Conservation (phyloP, 305 asterid genomes). For the Fraxinus floribunda region DNA sequence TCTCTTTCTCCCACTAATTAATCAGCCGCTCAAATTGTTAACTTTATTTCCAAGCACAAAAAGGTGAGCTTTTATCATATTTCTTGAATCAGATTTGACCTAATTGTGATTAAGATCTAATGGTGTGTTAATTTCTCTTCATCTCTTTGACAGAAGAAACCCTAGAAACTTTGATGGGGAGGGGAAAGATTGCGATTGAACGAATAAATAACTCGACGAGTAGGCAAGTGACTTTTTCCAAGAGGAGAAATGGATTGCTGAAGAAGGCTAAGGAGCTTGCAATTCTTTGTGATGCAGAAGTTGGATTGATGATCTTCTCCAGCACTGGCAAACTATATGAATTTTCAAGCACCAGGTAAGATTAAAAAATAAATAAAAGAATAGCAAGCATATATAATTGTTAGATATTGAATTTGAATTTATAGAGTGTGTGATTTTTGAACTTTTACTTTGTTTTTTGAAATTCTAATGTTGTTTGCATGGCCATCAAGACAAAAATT, state of each 20-base stretch:
- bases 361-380: too few relatives aligned
- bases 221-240: constrained; percentile 74
- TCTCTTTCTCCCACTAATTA: background rate
- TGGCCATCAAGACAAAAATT: background rate
- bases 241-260: constrained; percentile 68
- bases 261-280: constrained; percentile 78
- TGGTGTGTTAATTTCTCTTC: background rate
- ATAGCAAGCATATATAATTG: too few relatives aligned
- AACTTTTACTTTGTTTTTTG: background rate
- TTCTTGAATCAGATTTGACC: constrained; percentile 9
- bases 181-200: constrained; percentile 70
- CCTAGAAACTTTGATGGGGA: constrained; percentile 59
- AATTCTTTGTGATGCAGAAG: constrained; percentile 77
- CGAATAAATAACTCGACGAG: constrained; percentile 69
- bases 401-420: background rate
- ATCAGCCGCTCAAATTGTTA: constrained; percentile 19
- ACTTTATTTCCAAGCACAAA: constrained; percentile 34
- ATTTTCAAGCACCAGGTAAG: constrained; percentile 55
- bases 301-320: constrained; percentile 68
- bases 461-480: constrained; percentile 18
- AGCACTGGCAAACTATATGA: constrained; percentile 65
- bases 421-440: too few relatives aligned
- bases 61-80: constrained; percentile 27
- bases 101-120: constrained; percentile 33
- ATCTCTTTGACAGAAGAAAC: constrained; percentile 26